These are phyloP conservation scores for Saccharomycopsis olivae DNA, from an alignment of 805 yeast species.

Conservation along the genomic window DNA sequence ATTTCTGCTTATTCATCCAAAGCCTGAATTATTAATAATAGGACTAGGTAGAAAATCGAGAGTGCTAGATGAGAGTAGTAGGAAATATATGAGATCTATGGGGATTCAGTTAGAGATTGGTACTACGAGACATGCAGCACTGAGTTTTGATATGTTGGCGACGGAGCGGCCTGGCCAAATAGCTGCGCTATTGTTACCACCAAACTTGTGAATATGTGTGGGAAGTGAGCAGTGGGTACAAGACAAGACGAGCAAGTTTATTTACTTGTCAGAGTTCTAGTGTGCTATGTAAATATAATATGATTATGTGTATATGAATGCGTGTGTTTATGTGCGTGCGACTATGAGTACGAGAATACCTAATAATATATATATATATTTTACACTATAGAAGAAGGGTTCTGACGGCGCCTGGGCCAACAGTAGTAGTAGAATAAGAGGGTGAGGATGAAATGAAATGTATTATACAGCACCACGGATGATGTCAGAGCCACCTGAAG, in stretches of 20 bases:
- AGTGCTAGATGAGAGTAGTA: constrained; percentile 47
- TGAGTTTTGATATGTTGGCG: constrained; percentile 62
- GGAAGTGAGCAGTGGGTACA: background rate
- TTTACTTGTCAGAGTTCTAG: no score
- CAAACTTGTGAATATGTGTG: background rate
- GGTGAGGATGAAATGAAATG: no score
- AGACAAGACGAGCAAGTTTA: background rate
- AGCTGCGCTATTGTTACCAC: constrained; percentile 63
- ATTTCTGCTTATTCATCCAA: constrained; percentile 52
- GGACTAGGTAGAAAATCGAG: constrained; percentile 63
- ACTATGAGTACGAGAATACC: no score
- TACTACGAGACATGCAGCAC: constrained; percentile 56
- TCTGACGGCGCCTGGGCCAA: background rate
- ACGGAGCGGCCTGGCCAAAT: constrained; percentile 69
- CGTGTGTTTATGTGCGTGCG: no score
- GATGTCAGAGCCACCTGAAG: constrained; percentile 17
- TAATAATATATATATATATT: background rate
- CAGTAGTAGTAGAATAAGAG: background rate
- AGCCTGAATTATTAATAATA: constrained; percentile 63
- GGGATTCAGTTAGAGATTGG: constrained; percentile 68
- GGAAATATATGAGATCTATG: constrained; percentile 35
- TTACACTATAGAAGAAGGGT: background rate
- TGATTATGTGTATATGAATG: no score
- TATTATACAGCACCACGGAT: constrained; percentile 12
- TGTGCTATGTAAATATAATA: no score